Percentiles rank a stretch among this genome's conserved stretches.
Evolutionary conservation across 2,329 filamentous ascomycete genomes (phyloP).

Genomic region (Cercospora canescens): DNA sequence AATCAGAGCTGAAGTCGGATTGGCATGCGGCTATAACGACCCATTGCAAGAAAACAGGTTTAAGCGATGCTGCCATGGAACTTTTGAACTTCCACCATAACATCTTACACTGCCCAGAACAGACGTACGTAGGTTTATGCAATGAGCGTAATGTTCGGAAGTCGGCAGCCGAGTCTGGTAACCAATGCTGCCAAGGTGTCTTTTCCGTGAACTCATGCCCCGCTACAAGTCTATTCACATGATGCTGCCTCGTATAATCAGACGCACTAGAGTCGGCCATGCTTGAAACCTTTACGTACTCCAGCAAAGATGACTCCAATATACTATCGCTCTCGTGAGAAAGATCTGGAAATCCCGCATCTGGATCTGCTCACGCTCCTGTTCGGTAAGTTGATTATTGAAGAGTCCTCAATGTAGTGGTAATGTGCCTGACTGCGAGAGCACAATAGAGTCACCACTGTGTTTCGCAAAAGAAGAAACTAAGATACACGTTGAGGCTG

Average conservation of each 20-base stretch:
- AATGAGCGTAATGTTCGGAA: no score
- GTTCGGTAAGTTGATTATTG: slow-evolving; percentile 34
- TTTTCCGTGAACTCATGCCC: not conserved
- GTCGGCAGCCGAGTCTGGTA: not conserved
- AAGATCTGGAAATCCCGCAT: slow-evolving; percentile 29
- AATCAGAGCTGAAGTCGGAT: no score
- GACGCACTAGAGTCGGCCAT: not conserved
- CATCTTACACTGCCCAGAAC: no score
- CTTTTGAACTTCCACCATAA: no score
- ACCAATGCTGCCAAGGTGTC: not conserved
- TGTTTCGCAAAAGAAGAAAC: slow-evolving; percentile 48
- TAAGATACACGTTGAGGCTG: slow-evolving; percentile 57
- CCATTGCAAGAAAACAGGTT: no score
- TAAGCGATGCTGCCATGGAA: no score
- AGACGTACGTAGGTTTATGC: no score
- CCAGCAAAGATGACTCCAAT: not conserved
- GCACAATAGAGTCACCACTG: slow-evolving; percentile 14
- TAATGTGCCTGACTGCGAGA: not conserved
- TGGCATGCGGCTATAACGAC: no score
- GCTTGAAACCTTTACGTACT: not conserved
- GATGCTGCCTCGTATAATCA: not conserved
- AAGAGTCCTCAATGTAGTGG: not conserved
- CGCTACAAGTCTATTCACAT: not conserved
- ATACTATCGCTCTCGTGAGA: slow-evolving; percentile 3
- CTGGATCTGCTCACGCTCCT: slow-evolving; percentile 41